Conservation (phyloP, 345 rosid species). For the Xanthoceras sorbifolium region DNA sequence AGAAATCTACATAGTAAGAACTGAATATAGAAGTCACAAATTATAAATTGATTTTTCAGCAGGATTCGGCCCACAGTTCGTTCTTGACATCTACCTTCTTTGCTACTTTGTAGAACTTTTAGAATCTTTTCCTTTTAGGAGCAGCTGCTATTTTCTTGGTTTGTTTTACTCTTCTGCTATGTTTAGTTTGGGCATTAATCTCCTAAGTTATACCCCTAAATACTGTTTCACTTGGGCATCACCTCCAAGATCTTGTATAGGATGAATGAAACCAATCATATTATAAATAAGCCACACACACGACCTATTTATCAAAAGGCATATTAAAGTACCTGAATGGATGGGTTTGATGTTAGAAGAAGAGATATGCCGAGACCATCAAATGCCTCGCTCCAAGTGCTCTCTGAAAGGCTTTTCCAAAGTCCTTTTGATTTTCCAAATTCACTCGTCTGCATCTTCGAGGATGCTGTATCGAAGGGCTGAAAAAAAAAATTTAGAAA, state of each 20-base stretch:
- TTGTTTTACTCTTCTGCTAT: background rate
- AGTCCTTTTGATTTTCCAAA: conserved; percentile 95
- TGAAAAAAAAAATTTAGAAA: conserved; percentile 35
- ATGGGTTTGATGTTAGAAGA: conserved; percentile 86
- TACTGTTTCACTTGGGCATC: background rate
- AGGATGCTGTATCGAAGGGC: conserved; percentile 96
- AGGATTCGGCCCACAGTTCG: background rate
- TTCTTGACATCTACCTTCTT: background rate
- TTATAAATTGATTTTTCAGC: background rate
- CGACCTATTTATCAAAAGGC: background rate
- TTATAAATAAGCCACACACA: background rate
- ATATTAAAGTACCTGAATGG: conserved; percentile 70
- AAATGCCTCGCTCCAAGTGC: conserved; percentile 72
- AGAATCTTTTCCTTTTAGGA: background rate
- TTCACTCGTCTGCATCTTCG: conserved; percentile 95
- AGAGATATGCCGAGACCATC: conserved; percentile 96
- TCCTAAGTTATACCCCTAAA: background rate
- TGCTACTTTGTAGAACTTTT: background rate
- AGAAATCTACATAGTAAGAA: background rate
- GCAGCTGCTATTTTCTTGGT: background rate
- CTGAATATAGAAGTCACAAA: conserved; percentile 1
- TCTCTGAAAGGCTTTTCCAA: conserved; percentile 73
- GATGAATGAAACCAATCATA: background rate
- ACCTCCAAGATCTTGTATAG: background rate
- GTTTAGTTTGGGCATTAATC: background rate